Evolutionary conservation across 1,284 basidiomycete genomes (phyloP), one percentile per base, ranked within the genome.

Genomic region (Tylopilus microsporus): DNA sequence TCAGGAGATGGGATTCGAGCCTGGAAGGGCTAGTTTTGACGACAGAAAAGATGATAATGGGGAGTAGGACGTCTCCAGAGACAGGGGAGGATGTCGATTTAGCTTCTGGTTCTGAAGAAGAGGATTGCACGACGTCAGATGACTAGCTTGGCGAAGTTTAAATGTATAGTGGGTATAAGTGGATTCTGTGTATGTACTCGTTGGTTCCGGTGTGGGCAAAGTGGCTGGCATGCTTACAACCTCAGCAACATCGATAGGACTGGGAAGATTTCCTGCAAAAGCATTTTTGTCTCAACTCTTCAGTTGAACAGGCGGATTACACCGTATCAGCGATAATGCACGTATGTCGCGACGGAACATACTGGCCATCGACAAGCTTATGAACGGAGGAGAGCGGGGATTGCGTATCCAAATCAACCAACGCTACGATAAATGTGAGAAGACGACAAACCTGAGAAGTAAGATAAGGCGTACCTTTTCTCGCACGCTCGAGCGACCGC

Each of bases 1-100:
- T 98, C 19, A 93, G 76, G 6, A 98, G 79, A 66, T 96, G 90
- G 0, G 25, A 25, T 25, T 25, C 25, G 1, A 95, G 79, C 60
- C 84, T 85, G 0, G 85, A 78, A 1, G 95, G 94, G 68, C 97
- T 97, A 13, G 91, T 79, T 70, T 91, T 91, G 65, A 96, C 92
- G 43, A 96, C 91, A 2, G 92, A 84, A 69, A 89, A 95, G 56
- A 98, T 98, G 70, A 97, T 86, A 55, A 97, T 75, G 0, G 94
- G 94, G 10, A 94, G 80, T 49, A 95, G 85, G 48, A 93, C 79
- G 66, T 94, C 92, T 2, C 82, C 85, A 0, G 87, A 89, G 8
- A 91, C 79, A 3, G 78, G 74, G 1, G 81, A 79, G 3, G 79
- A 59, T 62, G 67, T 21, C 68, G 70, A 25, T 25, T 32, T 68